Percentiles rank a stretch among this genome's conserved stretches.
Evolutionary conservation across 768 basidiomycete species (phyloP).

Genomic region (Hemileccinum impolitum): DNA sequence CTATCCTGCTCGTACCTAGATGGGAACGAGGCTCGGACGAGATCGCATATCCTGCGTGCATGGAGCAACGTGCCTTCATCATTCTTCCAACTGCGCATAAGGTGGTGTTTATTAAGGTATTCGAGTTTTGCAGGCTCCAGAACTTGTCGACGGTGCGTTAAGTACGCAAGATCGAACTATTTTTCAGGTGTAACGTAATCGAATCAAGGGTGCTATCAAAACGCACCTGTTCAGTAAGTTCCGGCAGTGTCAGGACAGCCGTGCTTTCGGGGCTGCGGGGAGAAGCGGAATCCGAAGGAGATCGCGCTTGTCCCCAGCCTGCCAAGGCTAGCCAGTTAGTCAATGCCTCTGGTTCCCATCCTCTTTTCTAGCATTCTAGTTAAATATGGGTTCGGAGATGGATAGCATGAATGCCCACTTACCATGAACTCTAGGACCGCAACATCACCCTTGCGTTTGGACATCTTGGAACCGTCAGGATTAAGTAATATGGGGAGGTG

Average conservation of each 20-base stretch:
- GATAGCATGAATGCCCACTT: slow-evolving; percentile 16
- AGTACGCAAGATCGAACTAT: slow-evolving; percentile 70
- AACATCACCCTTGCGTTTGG: slow-evolving; percentile 89
- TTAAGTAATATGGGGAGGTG: slow-evolving; percentile 92
- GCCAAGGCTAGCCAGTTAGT: slow-evolving; percentile 92
- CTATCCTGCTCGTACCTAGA: slow-evolving; percentile 40
- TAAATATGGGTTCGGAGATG: not conserved
- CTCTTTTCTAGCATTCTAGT: slow-evolving; percentile 52
- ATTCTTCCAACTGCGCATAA: slow-evolving; percentile 54
- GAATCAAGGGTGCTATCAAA: not conserved
- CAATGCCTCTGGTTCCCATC: slow-evolving; percentile 88
- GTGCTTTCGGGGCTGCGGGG: slow-evolving; percentile 63
- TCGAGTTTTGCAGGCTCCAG: slow-evolving; percentile 79
- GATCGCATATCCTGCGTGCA: slow-evolving; percentile 49
- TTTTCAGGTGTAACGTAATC: not conserved
- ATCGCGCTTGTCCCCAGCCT: slow-evolving; percentile 76
- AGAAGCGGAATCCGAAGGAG: slow-evolving; percentile 19
- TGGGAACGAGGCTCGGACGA: slow-evolving; percentile 57
- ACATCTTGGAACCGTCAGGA: slow-evolving; percentile 89
- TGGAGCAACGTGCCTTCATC: slow-evolving; percentile 51
- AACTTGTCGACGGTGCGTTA: slow-evolving; percentile 83
- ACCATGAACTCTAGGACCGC: slow-evolving; percentile 86
- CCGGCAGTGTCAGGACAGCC: slow-evolving; percentile 52
- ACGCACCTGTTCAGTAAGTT: slow-evolving; percentile 64
- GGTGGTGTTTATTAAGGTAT: slow-evolving; percentile 85